These are phyloP conservation scores for Schwanniomyces pseudopolymorphus DNA, from an alignment of 805 yeast species.

Conservation along the genomic window DNA sequence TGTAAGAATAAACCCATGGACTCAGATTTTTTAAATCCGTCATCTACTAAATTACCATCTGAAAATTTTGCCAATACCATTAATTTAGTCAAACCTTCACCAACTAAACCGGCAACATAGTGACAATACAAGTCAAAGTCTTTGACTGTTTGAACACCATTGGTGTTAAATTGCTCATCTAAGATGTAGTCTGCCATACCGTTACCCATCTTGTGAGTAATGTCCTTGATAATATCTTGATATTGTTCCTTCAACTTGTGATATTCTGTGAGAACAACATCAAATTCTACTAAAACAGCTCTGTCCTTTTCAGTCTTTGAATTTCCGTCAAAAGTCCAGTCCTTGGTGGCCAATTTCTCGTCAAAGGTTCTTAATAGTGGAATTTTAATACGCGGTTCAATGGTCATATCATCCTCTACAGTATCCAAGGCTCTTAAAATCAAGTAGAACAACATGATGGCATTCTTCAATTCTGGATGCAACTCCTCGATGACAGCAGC, in stretches of 20 bases:
- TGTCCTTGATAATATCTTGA: conserved; percentile 74
- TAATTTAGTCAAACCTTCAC: conserved; percentile 89
- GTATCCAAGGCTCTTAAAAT: conserved; percentile 91
- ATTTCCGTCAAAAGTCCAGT: conserved; percentile 80
- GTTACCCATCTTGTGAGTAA: conserved; percentile 85
- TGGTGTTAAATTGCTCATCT: conserved; percentile 72
- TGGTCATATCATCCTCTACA: conserved; percentile 92
- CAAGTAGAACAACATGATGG: conserved; percentile 80
- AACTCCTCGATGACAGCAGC: conserved; percentile 91
- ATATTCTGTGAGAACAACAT: conserved; percentile 64
- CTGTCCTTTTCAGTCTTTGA: conserved; percentile 81
- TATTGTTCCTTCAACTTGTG: conserved; percentile 72
- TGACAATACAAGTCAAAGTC: conserved; percentile 93
- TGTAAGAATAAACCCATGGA: conserved; percentile 96
- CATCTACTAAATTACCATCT: conserved; percentile 44
- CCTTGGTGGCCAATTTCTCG: conserved; percentile 56
- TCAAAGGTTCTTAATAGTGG: conserved; percentile 72
- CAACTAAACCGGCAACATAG: conserved; percentile 96
- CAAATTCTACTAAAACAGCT: conserved; percentile 76
- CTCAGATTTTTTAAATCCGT: conserved; percentile 60
- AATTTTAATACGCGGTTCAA: conserved; percentile 68
- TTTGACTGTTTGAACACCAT: conserved; percentile 73
- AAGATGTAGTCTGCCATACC: conserved; percentile 95
- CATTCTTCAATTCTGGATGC: conserved; percentile 83
- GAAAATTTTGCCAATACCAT: conserved; percentile 76